phyloP scores from a whole-genome alignment of 371 early-diverging fungal species.

The Basidiobolus heterosporus region DNA sequence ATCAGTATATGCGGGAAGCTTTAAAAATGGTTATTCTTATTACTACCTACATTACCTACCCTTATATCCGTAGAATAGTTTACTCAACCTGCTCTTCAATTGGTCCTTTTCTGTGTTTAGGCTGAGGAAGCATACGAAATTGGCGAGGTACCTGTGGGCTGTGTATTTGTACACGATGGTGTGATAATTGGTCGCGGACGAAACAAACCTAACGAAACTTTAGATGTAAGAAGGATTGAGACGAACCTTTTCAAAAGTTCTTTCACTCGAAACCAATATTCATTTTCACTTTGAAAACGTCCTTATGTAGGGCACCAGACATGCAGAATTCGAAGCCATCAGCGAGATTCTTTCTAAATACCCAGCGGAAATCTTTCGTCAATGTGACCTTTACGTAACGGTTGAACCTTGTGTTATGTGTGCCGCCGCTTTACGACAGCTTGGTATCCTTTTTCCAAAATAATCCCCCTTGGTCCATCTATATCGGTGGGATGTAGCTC shows the following conservation, averaged over 20 bases:
- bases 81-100: too few relatives aligned
- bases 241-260: background rate
- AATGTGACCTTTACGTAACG: conserved; percentile 80
- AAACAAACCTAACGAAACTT: conserved; percentile 70
- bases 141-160: conserved; percentile 97
- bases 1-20: too few relatives aligned
- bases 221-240: conserved; percentile 44
- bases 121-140: conserved; percentile 73
- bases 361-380: conserved; percentile 21
- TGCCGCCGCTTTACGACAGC: conserved; percentile 71
- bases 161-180: conserved; percentile 69
- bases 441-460: conserved; percentile 23
- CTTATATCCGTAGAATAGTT: too few relatives aligned
- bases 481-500: too few relatives aligned
- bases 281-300: background rate
- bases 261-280: background rate
- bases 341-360: conserved; percentile 43
- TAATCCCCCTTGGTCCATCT: too few relatives aligned
- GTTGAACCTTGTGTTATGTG: conserved; percentile 99
- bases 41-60: too few relatives aligned
- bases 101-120: conserved; percentile 9
- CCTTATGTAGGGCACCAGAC: conserved; percentile 59
- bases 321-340: conserved; percentile 84
- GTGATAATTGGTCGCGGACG: conserved; percentile 54
- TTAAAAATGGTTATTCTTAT: too few relatives aligned